These are phyloP conservation scores for Beauveria varroae DNA, from an alignment of 2,329 filamentous ascomycete genomes.

Conservation along the genomic window DNA sequence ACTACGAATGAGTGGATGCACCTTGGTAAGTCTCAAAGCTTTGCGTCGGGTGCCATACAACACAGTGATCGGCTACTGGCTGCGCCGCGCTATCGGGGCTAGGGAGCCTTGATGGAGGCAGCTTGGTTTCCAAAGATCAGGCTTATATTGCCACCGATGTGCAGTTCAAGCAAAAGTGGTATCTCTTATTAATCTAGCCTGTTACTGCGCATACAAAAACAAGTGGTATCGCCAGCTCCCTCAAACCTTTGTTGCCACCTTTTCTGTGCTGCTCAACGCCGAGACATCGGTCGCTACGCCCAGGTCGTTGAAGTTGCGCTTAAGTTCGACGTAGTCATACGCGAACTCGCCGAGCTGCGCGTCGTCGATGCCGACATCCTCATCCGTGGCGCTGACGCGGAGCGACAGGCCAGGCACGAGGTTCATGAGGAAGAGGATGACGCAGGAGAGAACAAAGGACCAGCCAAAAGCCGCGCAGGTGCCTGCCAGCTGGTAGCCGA, in stretches of 20 bases:
- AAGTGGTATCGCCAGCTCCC: not conserved
- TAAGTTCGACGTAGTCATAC: conserved; percentile 73
- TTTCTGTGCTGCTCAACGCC: conserved; percentile 22
- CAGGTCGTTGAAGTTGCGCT: conserved; percentile 50
- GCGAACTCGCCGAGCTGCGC: conserved; percentile 75
- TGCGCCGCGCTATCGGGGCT: no score
- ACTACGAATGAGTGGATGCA: no score
- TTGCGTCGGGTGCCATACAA: no score
- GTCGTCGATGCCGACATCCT: conserved; percentile 64
- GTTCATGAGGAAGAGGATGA: conserved; percentile 66
- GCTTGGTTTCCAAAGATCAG: no score
- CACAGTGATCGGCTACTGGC: no score
- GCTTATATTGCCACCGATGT: no score
- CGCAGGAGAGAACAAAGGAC: conserved; percentile 58
- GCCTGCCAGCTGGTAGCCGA: conserved; percentile 65
- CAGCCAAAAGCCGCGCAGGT: conserved; percentile 57
- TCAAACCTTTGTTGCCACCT: conserved; percentile 14
- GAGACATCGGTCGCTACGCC: conserved; percentile 10
- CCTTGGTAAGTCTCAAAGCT: no score
- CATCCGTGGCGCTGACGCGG: conserved; percentile 58
- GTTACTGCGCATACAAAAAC: not conserved
- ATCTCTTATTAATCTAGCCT: not conserved
- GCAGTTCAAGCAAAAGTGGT: not conserved
- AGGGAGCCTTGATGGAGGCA: no score
- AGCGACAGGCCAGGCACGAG: conserved; percentile 63